Percentiles rank a stretch among this genome's conserved stretches.
Evolutionary conservation across 176 grass and related monocot genomes (phyloP).

Genomic region (Bromus sterilis): DNA sequence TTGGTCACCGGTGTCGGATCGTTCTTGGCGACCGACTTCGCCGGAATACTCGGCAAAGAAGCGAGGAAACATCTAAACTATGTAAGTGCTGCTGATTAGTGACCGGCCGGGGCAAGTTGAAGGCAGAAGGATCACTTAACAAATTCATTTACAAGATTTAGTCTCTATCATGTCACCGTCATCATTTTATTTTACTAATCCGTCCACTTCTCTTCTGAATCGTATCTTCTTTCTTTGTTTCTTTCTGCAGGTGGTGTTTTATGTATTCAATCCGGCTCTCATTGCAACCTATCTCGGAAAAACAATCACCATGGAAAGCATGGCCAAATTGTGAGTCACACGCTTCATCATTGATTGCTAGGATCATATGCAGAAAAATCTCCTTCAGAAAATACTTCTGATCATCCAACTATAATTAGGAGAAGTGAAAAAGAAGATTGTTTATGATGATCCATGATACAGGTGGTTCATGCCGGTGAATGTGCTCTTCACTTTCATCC

Average conservation of each 20-base stretch:
- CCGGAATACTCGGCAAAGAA: conserved; percentile 50
- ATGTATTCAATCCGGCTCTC: conserved; percentile 76
- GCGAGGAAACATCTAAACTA: conserved; percentile 72
- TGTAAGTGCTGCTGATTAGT: conserved; percentile 27
- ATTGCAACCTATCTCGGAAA: conserved; percentile 41
- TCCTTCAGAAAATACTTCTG: neutral
- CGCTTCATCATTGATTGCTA: neutral
- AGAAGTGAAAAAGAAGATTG: conserved; percentile 2
- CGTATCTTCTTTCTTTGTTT: neutral
- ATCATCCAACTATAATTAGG: neutral
- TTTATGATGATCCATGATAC: neutral
- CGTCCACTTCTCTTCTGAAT: neutral
- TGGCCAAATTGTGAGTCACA: conserved; percentile 56
- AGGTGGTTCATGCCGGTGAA: conserved; percentile 99
- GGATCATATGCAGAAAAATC: no score
- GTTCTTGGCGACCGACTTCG: conserved; percentile 45
- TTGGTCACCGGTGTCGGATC: conserved; percentile 70
- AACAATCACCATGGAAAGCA: conserved; percentile 81
- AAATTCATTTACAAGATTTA: neutral
- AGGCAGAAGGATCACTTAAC: neutral
- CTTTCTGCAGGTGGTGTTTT: conserved; percentile 66
- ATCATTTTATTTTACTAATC: neutral
- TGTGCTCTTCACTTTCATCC: conserved; percentile 52
- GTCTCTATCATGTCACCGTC: neutral
- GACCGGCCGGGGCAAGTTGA: neutral